phyloP scores from a whole-genome alignment of 495 filamentous ascomycete species.

The Aspergillus saccharolyticus region DNA sequence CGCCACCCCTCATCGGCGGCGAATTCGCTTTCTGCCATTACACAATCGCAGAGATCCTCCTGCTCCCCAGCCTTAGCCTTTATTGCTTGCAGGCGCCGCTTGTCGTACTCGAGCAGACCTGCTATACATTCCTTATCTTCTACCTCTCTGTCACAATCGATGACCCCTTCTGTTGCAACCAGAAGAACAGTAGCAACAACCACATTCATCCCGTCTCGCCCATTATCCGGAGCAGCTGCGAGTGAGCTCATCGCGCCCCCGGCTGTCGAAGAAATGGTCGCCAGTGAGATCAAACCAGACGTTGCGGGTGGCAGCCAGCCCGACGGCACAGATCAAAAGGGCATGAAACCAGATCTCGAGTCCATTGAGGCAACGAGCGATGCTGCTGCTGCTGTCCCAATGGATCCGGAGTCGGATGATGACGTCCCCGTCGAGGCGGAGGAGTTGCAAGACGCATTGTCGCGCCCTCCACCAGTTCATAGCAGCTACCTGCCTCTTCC shows the following conservation, averaged over 20 bases:
- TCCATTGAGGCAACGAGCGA: slow-evolving; percentile 3
- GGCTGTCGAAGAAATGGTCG: background rate
- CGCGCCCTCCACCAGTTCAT: slow-evolving; percentile 73
- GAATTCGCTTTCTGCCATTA: slow-evolving; percentile 12
- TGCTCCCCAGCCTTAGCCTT: slow-evolving; percentile 1
- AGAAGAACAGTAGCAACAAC: no score
- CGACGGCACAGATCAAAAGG: background rate
- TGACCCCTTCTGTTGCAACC: slow-evolving; percentile 3
- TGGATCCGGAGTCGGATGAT: slow-evolving; percentile 48
- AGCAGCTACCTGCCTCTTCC: slow-evolving; percentile 82
- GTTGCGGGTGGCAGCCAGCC: background rate
- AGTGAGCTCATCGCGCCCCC: background rate
- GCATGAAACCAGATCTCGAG: background rate
- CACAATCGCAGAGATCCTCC: slow-evolving; percentile 8
- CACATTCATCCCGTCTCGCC: slow-evolving; percentile 1
- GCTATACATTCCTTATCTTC: slow-evolving; percentile 11
- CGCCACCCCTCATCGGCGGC: slow-evolving; percentile 26
- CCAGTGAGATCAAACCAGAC: background rate
- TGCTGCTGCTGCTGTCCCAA: slow-evolving; percentile 8
- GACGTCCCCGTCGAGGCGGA: slow-evolving; percentile 36
- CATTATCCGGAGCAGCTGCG: slow-evolving; percentile 1
- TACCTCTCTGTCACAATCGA: slow-evolving; percentile 8
- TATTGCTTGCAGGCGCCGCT: background rate
- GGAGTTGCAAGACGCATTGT: slow-evolving; percentile 46
- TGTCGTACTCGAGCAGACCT: background rate